Conservation (phyloP, 2,329 filamentous ascomycete species). For the Fusarium oligoseptatum region DNA sequence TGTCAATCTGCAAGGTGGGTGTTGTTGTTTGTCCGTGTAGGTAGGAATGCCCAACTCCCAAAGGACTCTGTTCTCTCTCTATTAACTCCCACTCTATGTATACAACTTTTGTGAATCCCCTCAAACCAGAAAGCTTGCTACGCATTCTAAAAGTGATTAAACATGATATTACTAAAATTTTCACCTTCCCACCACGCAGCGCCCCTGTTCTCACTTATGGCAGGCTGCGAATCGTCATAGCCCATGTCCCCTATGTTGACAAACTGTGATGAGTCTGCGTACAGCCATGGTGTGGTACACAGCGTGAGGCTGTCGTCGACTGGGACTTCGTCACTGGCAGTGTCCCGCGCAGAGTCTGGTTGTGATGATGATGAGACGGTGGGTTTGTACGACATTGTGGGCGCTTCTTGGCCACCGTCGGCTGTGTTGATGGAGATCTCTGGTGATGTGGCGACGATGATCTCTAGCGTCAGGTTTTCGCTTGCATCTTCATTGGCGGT, state of each 20-base stretch:
- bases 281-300: constrained; percentile 59
- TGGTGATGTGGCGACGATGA: constrained; percentile 64
- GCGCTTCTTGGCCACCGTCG: constrained; percentile 64
- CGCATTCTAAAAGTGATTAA: constrained; percentile 52
- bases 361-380: constrained; percentile 30
- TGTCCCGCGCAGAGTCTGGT: constrained; percentile 41
- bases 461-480: constrained; percentile 59
- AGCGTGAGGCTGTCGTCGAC: constrained; percentile 55
- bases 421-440: constrained; percentile 65
- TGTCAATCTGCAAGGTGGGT: neutral
- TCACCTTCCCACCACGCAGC: constrained; percentile 58
- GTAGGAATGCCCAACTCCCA: neutral
- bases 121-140: neutral
- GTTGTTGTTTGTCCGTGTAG: neutral
- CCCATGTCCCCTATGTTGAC: constrained; percentile 54
- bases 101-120: constrained; percentile 1
- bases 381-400: constrained; percentile 55
- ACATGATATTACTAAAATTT: constrained; percentile 55
- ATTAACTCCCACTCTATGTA: neutral
- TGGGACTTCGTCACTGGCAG: constrained; percentile 47
- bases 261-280: constrained; percentile 57
- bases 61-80: neutral
- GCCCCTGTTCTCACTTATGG: constrained; percentile 41
- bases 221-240: constrained; percentile 47
- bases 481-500: constrained; percentile 48